These are phyloP conservation scores for Nemania sp. DNA, from an alignment of 2,329 filamentous ascomycete genomes.

Conservation along the genomic window DNA sequence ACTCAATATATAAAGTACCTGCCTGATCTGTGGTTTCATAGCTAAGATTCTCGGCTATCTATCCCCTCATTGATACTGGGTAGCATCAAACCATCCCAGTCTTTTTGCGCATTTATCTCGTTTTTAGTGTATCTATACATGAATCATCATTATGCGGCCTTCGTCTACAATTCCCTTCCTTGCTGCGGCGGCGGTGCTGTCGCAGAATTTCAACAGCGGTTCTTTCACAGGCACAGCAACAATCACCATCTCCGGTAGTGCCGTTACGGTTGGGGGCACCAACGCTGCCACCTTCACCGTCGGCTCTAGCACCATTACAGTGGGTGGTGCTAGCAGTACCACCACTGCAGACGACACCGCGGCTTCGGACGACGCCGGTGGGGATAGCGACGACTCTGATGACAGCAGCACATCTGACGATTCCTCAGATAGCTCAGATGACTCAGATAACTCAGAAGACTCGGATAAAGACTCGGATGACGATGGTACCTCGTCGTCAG, in stretches of 20 bases:
- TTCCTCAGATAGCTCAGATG: neutral
- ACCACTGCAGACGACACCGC: neutral
- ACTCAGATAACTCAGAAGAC: neutral
- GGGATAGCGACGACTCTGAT: neutral
- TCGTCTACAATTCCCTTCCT: slow-evolving; percentile 20
- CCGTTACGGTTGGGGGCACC: slow-evolving; percentile 22
- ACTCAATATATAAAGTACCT: too few relatives aligned
- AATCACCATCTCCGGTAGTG: slow-evolving; percentile 17
- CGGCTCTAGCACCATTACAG: slow-evolving; percentile 22
- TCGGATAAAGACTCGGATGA: neutral
- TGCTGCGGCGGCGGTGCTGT: slow-evolving; percentile 25
- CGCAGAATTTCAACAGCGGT: slow-evolving; percentile 22
- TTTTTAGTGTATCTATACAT: neutral
- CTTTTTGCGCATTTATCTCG: neutral
- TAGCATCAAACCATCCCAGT: neutral
- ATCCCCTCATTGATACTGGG: too few relatives aligned
- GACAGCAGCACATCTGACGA: neutral
- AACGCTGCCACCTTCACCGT: slow-evolving; percentile 16
- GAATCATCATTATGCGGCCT: slow-evolving; percentile 28
- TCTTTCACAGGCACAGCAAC: slow-evolving; percentile 17
- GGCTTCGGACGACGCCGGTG: slow-evolving; percentile 2
- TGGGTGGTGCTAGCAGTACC: slow-evolving; percentile 6
- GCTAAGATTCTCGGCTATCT: too few relatives aligned
- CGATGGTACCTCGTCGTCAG: neutral
- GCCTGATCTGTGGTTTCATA: too few relatives aligned